Evolutionary conservation across 2,329 filamentous ascomycete genomes (phyloP).

Genomic region (Cercospora nicotianae): DNA sequence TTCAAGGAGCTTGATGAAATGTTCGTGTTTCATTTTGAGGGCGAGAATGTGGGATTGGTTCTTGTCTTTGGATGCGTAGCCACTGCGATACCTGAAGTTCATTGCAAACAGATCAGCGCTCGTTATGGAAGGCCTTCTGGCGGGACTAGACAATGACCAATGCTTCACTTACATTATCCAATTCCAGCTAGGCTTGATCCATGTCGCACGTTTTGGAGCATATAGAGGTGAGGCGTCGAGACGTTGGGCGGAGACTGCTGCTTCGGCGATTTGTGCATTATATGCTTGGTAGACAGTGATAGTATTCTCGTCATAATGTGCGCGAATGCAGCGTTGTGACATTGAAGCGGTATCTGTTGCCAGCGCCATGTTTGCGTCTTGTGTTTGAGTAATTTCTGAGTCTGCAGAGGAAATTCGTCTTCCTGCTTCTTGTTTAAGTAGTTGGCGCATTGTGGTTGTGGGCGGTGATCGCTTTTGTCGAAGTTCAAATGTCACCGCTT

Average conservation of each 20-base stretch:
- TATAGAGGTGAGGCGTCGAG: conserved; percentile 9
- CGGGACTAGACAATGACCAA: not conserved
- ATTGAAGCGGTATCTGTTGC: not conserved
- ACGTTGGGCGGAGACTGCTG: not conserved
- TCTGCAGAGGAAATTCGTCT: not conserved
- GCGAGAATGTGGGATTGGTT: conserved; percentile 16
- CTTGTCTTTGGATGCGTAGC: conserved; percentile 11
- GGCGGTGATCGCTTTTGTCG: conserved; percentile 7
- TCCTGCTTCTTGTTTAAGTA: not conserved
- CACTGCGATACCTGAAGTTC: conserved; percentile 7
- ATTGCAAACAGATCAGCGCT: not conserved
- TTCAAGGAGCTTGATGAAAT: conserved; percentile 10
- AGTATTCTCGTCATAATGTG: conserved; percentile 1
- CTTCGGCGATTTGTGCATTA: conserved; percentile 12
- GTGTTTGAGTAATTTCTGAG: no score
- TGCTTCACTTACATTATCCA: conserved; percentile 12
- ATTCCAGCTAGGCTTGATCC: conserved; percentile 16
- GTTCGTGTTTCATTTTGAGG: conserved; percentile 8
- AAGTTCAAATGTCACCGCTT: not conserved
- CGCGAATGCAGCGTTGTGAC: conserved; percentile 6
- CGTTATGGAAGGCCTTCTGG: not conserved
- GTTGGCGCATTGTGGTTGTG: not conserved
- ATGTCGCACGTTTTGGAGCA: conserved; percentile 11
- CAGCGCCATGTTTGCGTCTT: not conserved
- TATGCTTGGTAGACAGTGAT: conserved; percentile 16